Evolutionary conservation across 2,329 filamentous ascomycete genomes (phyloP).

Genomic region (Pyrenophora tritici-repentis): DNA sequence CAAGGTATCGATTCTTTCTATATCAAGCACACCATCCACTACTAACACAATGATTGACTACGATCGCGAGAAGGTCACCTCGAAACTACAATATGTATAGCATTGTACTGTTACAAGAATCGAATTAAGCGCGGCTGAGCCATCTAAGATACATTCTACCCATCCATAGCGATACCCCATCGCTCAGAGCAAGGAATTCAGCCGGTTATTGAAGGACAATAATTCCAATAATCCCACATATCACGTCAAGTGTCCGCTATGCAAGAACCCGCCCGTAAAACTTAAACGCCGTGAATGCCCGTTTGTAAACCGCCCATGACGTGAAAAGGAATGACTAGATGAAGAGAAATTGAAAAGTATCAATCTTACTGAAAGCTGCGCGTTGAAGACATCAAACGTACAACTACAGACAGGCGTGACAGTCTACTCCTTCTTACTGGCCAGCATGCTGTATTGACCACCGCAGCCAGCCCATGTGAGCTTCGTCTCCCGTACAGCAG

Average conservation of each 20-base stretch:
- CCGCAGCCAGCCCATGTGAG: conserved; percentile 83
- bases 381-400: background rate
- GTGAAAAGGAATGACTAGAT: conserved; percentile 10
- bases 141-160: conserved; percentile 7
- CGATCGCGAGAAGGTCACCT: background rate
- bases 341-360: conserved; percentile 9
- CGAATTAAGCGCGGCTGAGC: conserved; percentile 4
- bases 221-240: conserved; percentile 4
- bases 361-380: conserved; percentile 7
- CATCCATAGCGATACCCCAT: conserved; percentile 8
- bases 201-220: conserved; percentile 7
- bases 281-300: conserved; percentile 32
- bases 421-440: conserved; percentile 40
- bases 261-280: conserved; percentile 12
- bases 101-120: conserved; percentile 25
- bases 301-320: conserved; percentile 3
- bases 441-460: conserved; percentile 78
- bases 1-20: too few species aligned
- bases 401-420: background rate
- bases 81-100: background rate
- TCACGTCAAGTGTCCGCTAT: conserved; percentile 11
- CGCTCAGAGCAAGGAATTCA: conserved; percentile 2
- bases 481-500: conserved; percentile 74
- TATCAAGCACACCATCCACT: background rate
- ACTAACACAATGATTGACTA: background rate